Percentiles rank a stretch among this genome's conserved stretches.
Evolutionary conservation across 2,329 filamentous ascomycete genomes (phyloP).

Genomic region (Chrysoporthe puriensis): DNA sequence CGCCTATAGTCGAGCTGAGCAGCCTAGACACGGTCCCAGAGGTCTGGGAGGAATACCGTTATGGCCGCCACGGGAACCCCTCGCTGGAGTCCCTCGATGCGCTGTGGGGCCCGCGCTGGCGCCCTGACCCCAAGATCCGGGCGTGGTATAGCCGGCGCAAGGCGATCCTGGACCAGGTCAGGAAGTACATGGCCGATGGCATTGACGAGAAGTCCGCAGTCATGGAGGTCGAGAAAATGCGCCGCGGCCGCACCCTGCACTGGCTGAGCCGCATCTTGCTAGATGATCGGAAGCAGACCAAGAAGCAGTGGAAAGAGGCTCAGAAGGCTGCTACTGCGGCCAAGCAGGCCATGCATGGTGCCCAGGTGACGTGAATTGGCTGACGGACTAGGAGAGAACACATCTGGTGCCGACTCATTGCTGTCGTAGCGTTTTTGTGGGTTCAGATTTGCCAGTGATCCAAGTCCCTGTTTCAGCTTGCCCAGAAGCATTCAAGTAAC

Average conservation of each 20-base stretch:
- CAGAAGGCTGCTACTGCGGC: conserved; percentile 29
- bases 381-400: background rate
- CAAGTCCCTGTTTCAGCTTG: background rate
- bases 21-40: conserved; percentile 42
- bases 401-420: background rate
- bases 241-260: conserved; percentile 42
- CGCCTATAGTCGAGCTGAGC: conserved; percentile 41
- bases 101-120: conserved; percentile 42
- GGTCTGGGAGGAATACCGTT: conserved; percentile 43
- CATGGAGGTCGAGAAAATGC: conserved; percentile 41
- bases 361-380: conserved; percentile 5
- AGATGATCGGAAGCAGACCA: conserved; percentile 41
- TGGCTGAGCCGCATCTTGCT: conserved; percentile 42
- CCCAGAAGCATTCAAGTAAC: background rate
- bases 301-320: conserved; percentile 30
- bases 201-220: conserved; percentile 42
- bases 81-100: conserved; percentile 42
- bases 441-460: background rate
- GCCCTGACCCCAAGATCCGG: conserved; percentile 41
- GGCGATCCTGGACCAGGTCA: conserved; percentile 45
- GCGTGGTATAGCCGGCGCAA: conserved; percentile 45
- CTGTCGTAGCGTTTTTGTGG: background rate
- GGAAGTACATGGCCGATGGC: conserved; percentile 41
- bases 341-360: conserved; percentile 20
- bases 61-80: conserved; percentile 42